phyloP scores from a whole-genome alignment of 2,329 filamentous ascomycete genomes.

The Cercospora canescens region DNA sequence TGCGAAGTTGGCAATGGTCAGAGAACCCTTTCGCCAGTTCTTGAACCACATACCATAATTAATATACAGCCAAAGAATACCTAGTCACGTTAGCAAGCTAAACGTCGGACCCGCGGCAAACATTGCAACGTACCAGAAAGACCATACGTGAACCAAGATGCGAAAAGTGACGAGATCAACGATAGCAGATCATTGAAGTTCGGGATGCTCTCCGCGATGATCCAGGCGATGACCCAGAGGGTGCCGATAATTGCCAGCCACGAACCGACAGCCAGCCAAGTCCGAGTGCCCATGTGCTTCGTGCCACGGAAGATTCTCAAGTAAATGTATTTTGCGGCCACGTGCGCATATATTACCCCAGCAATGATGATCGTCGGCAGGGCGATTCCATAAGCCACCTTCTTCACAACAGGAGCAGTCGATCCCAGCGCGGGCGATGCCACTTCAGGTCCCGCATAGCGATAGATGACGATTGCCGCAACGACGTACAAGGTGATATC shows the following conservation, averaged over 20 bases:
- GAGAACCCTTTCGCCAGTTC: slow-evolving; percentile 42
- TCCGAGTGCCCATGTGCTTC: slow-evolving; percentile 42
- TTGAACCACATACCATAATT: slow-evolving; percentile 46
- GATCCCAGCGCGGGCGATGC: slow-evolving; percentile 66
- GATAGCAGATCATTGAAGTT: slow-evolving; percentile 68
- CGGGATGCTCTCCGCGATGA: slow-evolving; percentile 70
- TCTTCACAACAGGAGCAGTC: slow-evolving; percentile 55
- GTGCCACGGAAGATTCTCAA: slow-evolving; percentile 63
- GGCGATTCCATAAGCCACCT: slow-evolving; percentile 68
- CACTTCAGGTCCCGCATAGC: slow-evolving; percentile 61
- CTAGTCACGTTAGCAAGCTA: slow-evolving; percentile 16
- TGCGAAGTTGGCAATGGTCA: slow-evolving; percentile 45
- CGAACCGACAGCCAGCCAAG: slow-evolving; percentile 47
- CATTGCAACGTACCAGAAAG: slow-evolving; percentile 5
- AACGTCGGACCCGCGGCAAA: neutral
- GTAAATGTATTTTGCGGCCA: slow-evolving; percentile 67
- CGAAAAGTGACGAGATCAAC: slow-evolving; percentile 61
- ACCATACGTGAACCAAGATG: slow-evolving; percentile 58
- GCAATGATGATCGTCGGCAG: slow-evolving; percentile 70
- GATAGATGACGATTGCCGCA: slow-evolving; percentile 67
- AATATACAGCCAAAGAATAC: slow-evolving; percentile 40
- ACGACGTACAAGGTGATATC: slow-evolving; percentile 64
- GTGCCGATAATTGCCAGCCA: slow-evolving; percentile 60
- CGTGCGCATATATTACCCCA: slow-evolving; percentile 68
- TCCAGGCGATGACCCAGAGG: slow-evolving; percentile 64